Conservation (phyloP, 176 grass and related monocot species). For the Phoenix dactylifera region DNA sequence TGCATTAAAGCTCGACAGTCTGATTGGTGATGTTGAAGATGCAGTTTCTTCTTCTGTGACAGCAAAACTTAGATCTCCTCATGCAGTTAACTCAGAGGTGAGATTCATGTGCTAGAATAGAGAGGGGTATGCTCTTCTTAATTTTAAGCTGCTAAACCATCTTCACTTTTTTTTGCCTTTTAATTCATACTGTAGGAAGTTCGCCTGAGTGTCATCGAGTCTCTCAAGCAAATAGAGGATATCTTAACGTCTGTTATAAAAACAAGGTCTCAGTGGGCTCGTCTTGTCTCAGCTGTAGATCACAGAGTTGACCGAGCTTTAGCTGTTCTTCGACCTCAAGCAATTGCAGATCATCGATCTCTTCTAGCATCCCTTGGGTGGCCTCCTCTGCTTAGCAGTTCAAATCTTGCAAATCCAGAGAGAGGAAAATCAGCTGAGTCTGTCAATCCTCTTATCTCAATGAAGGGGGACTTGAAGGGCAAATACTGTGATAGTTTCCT, state of each 20-base stretch:
- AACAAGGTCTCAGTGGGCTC: constrained; percentile 65
- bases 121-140: too few relatives aligned
- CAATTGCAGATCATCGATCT: constrained; percentile 81
- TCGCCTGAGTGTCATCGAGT: constrained; percentile 35
- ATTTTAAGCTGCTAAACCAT: too few relatives aligned
- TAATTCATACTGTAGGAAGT: constrained; percentile 33
- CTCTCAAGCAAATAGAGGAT: constrained; percentile 71
- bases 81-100: constrained; percentile 49
- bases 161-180: too few relatives aligned
- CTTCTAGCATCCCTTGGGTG: constrained; percentile 74
- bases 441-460: constrained; percentile 73
- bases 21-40: constrained; percentile 85
- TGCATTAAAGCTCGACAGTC: constrained; percentile 72
- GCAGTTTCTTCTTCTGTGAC: constrained; percentile 57
- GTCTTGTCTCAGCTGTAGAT: constrained; percentile 70
- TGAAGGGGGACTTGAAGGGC: constrained; percentile 56
- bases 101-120: constrained; percentile 6
- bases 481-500: constrained; percentile 90
- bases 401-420: constrained; percentile 46
- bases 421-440: constrained; percentile 32
- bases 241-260: constrained; percentile 45
- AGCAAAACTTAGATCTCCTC: constrained; percentile 56
- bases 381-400: constrained; percentile 55
- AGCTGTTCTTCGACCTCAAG: constrained; percentile 77
- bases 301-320: constrained; percentile 83